Percentiles rank a stretch among this genome's conserved stretches.
phyloP scores from a whole-genome alignment of 1,284 basidiomycete species.

The Tilletiaria anomala region DNA sequence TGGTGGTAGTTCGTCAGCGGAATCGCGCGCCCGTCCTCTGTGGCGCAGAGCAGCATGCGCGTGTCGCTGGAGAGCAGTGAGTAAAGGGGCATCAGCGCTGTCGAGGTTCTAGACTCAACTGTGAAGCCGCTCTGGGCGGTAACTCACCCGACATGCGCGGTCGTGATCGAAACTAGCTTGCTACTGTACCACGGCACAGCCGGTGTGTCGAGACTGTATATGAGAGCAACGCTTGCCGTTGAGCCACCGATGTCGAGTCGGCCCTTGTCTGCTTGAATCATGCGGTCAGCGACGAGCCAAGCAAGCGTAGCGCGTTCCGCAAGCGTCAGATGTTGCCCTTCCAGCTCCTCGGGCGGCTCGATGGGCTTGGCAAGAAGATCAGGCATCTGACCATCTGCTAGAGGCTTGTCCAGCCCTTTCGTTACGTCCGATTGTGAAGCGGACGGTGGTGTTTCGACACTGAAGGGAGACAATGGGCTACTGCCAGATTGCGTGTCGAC shows the following conservation, averaged over 20 bases:
- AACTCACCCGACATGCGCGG: slow-evolving; percentile 78
- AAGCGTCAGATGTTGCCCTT: slow-evolving; percentile 7
- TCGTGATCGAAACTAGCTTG: slow-evolving; percentile 45
- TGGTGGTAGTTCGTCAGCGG: slow-evolving; percentile 61
- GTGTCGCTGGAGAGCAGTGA: slow-evolving; percentile 43
- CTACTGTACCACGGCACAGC: slow-evolving; percentile 43
- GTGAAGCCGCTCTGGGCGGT: background rate
- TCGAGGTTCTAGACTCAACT: background rate
- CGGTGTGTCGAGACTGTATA: slow-evolving; percentile 66
- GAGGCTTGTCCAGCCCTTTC: background rate
- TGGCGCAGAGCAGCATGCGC: slow-evolving; percentile 65
- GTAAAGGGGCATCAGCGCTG: background rate
- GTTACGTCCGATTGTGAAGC: background rate
- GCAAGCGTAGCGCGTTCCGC: slow-evolving; percentile 34
- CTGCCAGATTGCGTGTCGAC: too few relatives aligned
- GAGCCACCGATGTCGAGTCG: slow-evolving; percentile 51
- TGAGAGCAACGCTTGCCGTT: slow-evolving; percentile 72
- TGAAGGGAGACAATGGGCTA: background rate
- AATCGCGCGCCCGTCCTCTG: slow-evolving; percentile 54
- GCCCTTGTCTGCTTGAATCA: slow-evolving; percentile 19
- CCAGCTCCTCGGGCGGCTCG: background rate
- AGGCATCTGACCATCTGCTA: background rate
- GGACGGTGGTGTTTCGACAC: background rate
- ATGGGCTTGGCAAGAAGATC: too few relatives aligned
- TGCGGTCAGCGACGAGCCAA: slow-evolving; percentile 31